These are phyloP conservation scores for Zopfia rhizophila DNA, from an alignment of 2,329 filamentous ascomycete species.

Conservation along the genomic window DNA sequence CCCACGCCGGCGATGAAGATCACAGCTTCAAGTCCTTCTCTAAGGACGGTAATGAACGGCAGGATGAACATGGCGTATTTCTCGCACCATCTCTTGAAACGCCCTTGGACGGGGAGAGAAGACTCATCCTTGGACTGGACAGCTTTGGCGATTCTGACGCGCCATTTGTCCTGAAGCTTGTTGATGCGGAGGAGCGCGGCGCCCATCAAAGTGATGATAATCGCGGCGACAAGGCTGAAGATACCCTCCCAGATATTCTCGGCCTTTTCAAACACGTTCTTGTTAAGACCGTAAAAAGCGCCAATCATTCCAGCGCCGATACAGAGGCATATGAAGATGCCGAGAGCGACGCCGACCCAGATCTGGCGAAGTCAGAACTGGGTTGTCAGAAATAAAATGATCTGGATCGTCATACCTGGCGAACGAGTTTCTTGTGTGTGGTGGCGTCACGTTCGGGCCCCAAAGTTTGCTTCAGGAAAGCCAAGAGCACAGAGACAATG, in stretches of 20 bases:
- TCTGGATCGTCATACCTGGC: slow-evolving; percentile 61
- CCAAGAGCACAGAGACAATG: slow-evolving; percentile 85
- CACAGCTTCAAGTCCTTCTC: slow-evolving; percentile 87
- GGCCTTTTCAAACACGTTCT: slow-evolving; percentile 71
- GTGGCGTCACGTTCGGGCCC: slow-evolving; percentile 69
- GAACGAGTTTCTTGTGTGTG: slow-evolving; percentile 74
- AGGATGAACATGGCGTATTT: slow-evolving; percentile 88
- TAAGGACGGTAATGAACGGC: slow-evolving; percentile 86
- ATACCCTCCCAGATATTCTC: slow-evolving; percentile 85
- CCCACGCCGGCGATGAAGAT: slow-evolving; percentile 88
- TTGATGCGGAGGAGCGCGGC: slow-evolving; percentile 81
- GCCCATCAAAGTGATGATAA: slow-evolving; percentile 86
- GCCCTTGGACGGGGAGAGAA: slow-evolving; percentile 51
- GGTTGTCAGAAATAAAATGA: neutral
- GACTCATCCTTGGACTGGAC: slow-evolving; percentile 66
- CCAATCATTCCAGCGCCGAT: slow-evolving; percentile 75
- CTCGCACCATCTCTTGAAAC: slow-evolving; percentile 72
- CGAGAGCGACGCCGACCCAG: slow-evolving; percentile 73
- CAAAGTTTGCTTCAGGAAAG: slow-evolving; percentile 85
- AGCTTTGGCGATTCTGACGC: slow-evolving; percentile 79
- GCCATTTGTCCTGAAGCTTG: slow-evolving; percentile 89
- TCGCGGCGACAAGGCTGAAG: slow-evolving; percentile 76
- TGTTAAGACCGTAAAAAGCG: slow-evolving; percentile 76
- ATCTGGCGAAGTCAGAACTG: slow-evolving; percentile 56
- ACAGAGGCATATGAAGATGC: slow-evolving; percentile 71